These are phyloP conservation scores for Lycium ferocissimum DNA, from an alignment of 257 asterid genomes.

Conservation along the genomic window DNA sequence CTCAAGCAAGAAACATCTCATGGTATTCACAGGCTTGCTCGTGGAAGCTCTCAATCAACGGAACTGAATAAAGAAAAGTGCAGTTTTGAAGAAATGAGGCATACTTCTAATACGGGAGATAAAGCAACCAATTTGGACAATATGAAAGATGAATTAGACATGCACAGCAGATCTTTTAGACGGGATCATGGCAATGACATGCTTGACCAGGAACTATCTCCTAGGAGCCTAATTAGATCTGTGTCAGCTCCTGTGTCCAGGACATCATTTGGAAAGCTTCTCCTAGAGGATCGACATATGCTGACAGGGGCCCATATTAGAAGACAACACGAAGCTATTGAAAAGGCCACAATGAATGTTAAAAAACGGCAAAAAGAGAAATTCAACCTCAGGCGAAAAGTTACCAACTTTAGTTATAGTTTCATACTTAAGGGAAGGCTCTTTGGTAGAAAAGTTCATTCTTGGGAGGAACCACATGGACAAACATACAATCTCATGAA, in stretches of 20 bases:
- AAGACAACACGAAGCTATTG: slow-evolving; percentile 81
- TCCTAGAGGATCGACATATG: slow-evolving; percentile 80
- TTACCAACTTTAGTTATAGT: slow-evolving; percentile 82
- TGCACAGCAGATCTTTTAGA: slow-evolving; percentile 62
- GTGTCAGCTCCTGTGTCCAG: slow-evolving; percentile 93
- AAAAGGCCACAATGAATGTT: slow-evolving; percentile 61
- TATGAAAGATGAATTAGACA: slow-evolving; percentile 51
- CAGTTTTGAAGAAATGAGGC: slow-evolving; percentile 45
- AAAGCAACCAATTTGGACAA: slow-evolving; percentile 43
- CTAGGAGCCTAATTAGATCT: slow-evolving; percentile 81
- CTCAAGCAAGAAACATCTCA: slow-evolving; percentile 62
- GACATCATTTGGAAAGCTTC: slow-evolving; percentile 88
- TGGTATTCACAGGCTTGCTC: slow-evolving; percentile 51
- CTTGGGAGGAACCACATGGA: slow-evolving; percentile 50
- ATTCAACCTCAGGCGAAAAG: slow-evolving; percentile 81
- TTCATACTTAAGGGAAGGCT: slow-evolving; percentile 75
- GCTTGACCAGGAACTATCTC: slow-evolving; percentile 59
- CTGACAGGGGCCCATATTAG: slow-evolving; percentile 78
- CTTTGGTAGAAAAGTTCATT: slow-evolving; percentile 77
- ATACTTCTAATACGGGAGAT: slow-evolving; percentile 38
- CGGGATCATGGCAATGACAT: slow-evolving; percentile 56
- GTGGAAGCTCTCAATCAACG: slow-evolving; percentile 54
- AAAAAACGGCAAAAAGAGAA: slow-evolving; percentile 76
- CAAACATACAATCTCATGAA: slow-evolving; percentile 48
- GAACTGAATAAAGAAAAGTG: slow-evolving; percentile 43